A percentile compares a stretch with the other conserved stretches of the same genome.
Conservation (phyloP, 257 asterid species). For the Ilex aquifolium region DNA sequence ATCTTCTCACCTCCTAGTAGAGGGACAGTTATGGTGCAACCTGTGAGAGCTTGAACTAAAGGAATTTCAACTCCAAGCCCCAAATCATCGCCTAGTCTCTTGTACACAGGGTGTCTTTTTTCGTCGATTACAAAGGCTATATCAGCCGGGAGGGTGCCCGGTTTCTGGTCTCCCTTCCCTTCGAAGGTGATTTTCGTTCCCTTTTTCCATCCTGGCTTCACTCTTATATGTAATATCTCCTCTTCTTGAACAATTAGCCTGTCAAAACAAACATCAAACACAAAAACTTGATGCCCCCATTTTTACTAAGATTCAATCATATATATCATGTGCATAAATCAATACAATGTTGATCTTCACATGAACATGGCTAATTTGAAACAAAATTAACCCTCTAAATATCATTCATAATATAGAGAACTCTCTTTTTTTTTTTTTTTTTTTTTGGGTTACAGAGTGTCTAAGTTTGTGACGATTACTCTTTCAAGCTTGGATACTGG, state of each 20-base stretch:
- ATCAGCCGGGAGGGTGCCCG: slow-evolving; percentile 79
- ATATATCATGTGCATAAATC: too few species aligned
- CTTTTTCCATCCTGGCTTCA: slow-evolving; percentile 86
- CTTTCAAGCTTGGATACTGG: too few species aligned
- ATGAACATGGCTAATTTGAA: too few species aligned
- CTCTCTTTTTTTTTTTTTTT: too few species aligned
- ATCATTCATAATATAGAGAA: too few species aligned
- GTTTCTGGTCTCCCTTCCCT: slow-evolving; percentile 89
- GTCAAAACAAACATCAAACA: slow-evolving; percentile 3
- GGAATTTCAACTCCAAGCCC: slow-evolving; percentile 87
- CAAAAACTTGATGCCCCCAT: not conserved
- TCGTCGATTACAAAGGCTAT: slow-evolving; percentile 68
- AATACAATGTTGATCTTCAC: too few species aligned
- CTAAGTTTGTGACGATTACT: too few species aligned
- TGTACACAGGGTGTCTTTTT: slow-evolving; percentile 54
- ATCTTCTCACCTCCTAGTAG: slow-evolving; percentile 64
- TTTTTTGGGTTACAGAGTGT: too few species aligned
- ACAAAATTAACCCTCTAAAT: too few species aligned
- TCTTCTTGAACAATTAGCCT: slow-evolving; percentile 72
- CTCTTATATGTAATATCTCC: slow-evolving; percentile 56
- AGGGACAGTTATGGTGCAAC: slow-evolving; percentile 61
- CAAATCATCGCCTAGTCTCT: slow-evolving; percentile 63
- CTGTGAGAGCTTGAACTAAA: slow-evolving; percentile 78
- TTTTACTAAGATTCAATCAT: too few species aligned
- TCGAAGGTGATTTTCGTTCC: slow-evolving; percentile 92